Percentiles rank a stretch among this genome's conserved stretches.
Conservation (phyloP, 345 rosid genomes). For the Reutealis trisperma region DNA sequence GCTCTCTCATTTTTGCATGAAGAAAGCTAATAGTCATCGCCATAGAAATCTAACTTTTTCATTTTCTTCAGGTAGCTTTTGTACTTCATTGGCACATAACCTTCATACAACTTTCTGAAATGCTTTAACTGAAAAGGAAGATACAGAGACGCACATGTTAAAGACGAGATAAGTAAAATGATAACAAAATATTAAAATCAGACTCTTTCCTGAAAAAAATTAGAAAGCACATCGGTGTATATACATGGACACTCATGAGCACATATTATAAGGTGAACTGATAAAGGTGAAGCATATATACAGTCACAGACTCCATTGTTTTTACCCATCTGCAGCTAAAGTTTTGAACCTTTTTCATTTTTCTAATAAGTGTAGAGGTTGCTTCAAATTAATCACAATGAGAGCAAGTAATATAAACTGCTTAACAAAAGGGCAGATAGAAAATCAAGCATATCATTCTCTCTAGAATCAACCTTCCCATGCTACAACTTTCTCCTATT, state of each 20-base stretch:
- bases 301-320: too few species aligned
- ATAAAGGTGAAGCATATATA: neutral
- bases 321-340: too few species aligned
- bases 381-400: too few species aligned
- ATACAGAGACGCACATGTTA: neutral
- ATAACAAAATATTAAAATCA: neutral
- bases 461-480: too few species aligned
- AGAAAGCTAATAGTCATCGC: slow-evolving; percentile 28
- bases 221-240: neutral
- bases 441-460: too few species aligned
- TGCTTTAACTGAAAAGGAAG: slow-evolving; percentile 65
- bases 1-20: slow-evolving; percentile 14
- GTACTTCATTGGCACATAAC: slow-evolving; percentile 88
- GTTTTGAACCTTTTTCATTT: too few species aligned
- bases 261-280: neutral
- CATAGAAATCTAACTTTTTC: slow-evolving; percentile 73
- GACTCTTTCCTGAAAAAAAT: neutral
- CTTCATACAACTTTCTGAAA: slow-evolving; percentile 69
- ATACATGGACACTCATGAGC: neutral
- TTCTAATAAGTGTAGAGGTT: too few species aligned
- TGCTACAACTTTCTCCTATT: too few species aligned
- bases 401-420: too few species aligned
- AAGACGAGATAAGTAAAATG: neutral
- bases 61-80: slow-evolving; percentile 73
- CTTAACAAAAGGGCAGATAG: too few species aligned